phyloP scores from a whole-genome alignment of 805 yeast species.

The Nakazawaea siamensis region DNA sequence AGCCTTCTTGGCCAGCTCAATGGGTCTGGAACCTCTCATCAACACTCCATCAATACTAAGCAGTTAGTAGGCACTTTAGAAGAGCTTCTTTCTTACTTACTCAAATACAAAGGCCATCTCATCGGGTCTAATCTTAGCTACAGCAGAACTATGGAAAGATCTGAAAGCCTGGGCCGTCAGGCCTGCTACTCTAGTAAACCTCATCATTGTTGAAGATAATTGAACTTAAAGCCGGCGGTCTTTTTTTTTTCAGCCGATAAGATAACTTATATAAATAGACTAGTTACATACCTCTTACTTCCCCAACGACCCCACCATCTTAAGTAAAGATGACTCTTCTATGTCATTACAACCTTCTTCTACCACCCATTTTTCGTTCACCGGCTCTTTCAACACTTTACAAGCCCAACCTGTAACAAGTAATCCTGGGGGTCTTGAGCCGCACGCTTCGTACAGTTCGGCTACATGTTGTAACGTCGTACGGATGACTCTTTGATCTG shows the following conservation, averaged over 20 bases:
- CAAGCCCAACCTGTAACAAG: constrained; percentile 79
- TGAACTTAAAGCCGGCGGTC: too few species aligned
- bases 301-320: too few species aligned
- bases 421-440: constrained; percentile 90
- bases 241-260: too few species aligned
- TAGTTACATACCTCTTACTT: too few species aligned
- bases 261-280: too few species aligned
- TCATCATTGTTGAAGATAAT: too few species aligned
- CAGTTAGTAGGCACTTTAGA: too few species aligned
- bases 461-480: constrained; percentile 62
- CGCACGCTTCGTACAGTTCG: constrained; percentile 65
- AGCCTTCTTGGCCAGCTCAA: constrained; percentile 59
- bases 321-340: too few species aligned
- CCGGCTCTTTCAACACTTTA: constrained; percentile 31
- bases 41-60: constrained; percentile 78
- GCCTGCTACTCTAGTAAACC: too few species aligned
- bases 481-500: constrained; percentile 81
- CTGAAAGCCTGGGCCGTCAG: not conserved
- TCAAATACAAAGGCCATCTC: constrained; percentile 28
- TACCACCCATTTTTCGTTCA: constrained; percentile 29
- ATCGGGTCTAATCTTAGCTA: not conserved
- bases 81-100: constrained; percentile 12
- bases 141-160: not conserved
- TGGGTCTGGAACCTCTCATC: constrained; percentile 60
- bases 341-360: constrained; percentile 36